Evolutionary conservation across 768 basidiomycete genomes (phyloP).

Genomic region (Hericium coralloides): DNA sequence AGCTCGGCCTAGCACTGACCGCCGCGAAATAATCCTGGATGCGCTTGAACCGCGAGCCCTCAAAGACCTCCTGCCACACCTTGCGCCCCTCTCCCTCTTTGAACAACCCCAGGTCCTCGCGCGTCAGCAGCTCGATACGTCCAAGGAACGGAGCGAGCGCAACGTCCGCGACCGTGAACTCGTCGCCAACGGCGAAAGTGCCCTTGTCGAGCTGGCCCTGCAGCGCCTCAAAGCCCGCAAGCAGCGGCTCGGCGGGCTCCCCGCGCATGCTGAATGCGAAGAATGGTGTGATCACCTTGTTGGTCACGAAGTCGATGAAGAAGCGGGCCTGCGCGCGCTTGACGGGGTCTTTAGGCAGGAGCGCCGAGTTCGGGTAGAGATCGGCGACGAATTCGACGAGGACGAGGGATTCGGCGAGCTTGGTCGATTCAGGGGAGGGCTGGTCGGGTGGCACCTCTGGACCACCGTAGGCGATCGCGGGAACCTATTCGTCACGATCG

Average conservation of each 20-base stretch:
- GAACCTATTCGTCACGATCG: slow-evolving; percentile 28
- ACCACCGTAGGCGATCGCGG: slow-evolving; percentile 53
- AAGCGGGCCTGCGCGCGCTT: slow-evolving; percentile 46
- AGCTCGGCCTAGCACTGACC: slow-evolving; percentile 42
- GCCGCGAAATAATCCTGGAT: slow-evolving; percentile 39
- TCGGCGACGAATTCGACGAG: slow-evolving; percentile 57
- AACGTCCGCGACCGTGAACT: slow-evolving; percentile 40
- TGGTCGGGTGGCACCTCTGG: slow-evolving; percentile 40
- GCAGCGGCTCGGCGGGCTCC: slow-evolving; percentile 28
- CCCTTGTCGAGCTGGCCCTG: slow-evolving; percentile 38
- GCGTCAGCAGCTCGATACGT: background rate
- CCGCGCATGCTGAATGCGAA: slow-evolving; percentile 23
- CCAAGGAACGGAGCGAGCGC: background rate
- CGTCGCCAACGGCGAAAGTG: slow-evolving; percentile 30
- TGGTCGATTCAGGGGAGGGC: slow-evolving; percentile 46
- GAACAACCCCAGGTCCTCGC: slow-evolving; percentile 42
- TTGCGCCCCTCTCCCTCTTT: slow-evolving; percentile 38
- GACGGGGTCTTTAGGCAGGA: slow-evolving; percentile 46
- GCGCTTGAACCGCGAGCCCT: slow-evolving; percentile 39
- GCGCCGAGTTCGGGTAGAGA: slow-evolving; percentile 32
- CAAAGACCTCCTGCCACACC: slow-evolving; percentile 30
- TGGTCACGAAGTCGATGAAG: slow-evolving; percentile 43
- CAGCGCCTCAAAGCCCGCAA: slow-evolving; percentile 34
- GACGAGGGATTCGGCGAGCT: slow-evolving; percentile 51
- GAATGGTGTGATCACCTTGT: slow-evolving; percentile 31